These are phyloP conservation scores for Hysterangium stoloniferum DNA, from an alignment of 768 basidiomycete species.

Conservation along the genomic window DNA sequence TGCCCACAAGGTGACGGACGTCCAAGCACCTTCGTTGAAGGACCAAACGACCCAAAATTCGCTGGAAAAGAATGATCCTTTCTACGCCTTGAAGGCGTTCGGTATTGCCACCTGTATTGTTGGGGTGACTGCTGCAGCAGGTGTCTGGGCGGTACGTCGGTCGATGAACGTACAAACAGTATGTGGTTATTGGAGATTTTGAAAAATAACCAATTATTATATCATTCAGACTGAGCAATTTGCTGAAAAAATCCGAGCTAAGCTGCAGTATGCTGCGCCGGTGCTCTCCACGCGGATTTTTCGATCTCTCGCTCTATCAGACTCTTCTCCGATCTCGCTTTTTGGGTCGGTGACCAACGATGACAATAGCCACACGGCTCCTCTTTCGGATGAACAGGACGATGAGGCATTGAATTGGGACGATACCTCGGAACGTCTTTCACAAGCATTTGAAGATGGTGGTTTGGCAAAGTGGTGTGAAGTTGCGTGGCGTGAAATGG, in stretches of 20 bases:
- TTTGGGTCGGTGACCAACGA: too few relatives aligned
- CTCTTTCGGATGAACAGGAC: background rate
- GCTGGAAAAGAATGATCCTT: constrained; percentile 25
- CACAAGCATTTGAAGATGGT: constrained; percentile 48
- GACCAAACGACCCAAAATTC: background rate
- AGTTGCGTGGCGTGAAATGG: constrained; percentile 45
- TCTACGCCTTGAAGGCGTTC: constrained; percentile 58
- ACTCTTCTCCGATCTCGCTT: constrained; percentile 12
- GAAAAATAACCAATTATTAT: background rate
- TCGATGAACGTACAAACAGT: constrained; percentile 51
- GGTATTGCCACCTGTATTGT: constrained; percentile 58
- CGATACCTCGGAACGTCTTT: constrained; percentile 46
- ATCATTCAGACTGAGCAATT: constrained; percentile 47
- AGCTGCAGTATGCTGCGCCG: constrained; percentile 41
- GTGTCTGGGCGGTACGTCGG: constrained; percentile 43
- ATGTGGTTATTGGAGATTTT: constrained; percentile 16
- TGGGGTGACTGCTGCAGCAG: constrained; percentile 33
- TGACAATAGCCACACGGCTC: background rate
- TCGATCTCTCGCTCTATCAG: constrained; percentile 29
- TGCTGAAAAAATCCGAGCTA: constrained; percentile 44
- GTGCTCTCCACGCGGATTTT: constrained; percentile 45
- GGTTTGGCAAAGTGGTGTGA: constrained; percentile 51
- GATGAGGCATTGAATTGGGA: constrained; percentile 41
- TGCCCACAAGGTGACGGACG: background rate
- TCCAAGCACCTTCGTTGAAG: background rate